phyloP scores from a whole-genome alignment of 176 grass and related monocot species.

The Eleusine indica region DNA sequence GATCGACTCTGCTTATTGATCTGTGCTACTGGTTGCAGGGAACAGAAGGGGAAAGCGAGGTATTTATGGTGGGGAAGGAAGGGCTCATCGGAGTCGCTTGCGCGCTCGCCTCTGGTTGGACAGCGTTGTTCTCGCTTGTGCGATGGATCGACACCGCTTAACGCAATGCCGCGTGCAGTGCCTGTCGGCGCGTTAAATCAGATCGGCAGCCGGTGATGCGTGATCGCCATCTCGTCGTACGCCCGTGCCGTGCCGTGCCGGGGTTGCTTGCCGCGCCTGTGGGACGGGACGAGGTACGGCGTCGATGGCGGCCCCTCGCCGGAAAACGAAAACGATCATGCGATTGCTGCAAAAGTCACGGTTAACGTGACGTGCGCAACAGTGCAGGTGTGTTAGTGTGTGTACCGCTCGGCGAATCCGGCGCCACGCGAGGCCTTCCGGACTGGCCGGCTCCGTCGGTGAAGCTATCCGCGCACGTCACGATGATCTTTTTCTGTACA shows the following conservation, averaged over 20 bases:
- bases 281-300: background rate
- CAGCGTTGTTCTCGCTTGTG: background rate
- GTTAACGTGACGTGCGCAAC: background rate
- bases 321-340: constrained; percentile 19
- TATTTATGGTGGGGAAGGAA: constrained; percentile 32
- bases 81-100: background rate
- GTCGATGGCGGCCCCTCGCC: constrained; percentile 9
- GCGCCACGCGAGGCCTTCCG: background rate
- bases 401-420: background rate
- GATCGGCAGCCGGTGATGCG: background rate
- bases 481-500: background rate
- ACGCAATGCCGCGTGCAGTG: background rate
- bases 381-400: background rate
- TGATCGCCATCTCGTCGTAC: background rate
- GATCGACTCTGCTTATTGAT: background rate
- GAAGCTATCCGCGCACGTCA: background rate
- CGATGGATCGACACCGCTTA: background rate
- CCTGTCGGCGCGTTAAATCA: background rate
- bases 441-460: background rate
- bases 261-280: constrained; percentile 11
- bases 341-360: background rate
- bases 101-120: background rate
- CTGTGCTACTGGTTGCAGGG: constrained; percentile 26
- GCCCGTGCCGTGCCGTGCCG: background rate
- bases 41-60: background rate